Evolutionary conservation across 2,329 filamentous ascomycete genomes (phyloP).

Genomic region (Nigrospora sphaerica): DNA sequence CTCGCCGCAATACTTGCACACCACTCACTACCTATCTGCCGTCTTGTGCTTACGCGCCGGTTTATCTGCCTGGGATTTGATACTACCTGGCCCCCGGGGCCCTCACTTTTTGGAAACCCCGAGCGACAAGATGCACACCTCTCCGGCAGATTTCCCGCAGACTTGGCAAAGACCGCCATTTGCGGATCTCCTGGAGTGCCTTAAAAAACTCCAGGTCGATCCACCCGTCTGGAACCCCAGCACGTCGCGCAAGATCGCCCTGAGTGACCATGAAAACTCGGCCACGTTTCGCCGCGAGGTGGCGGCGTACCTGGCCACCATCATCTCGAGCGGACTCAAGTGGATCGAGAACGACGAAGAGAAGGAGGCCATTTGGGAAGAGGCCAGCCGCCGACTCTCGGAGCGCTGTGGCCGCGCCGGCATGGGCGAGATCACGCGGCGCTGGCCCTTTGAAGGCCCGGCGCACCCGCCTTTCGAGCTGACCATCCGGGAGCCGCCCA

Average conservation of each 20-base stretch:
- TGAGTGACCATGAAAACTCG: constrained; percentile 33
- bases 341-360: constrained; percentile 65
- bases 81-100: too few species aligned
- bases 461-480: constrained; percentile 48
- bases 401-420: constrained; percentile 77
- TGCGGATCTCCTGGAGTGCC: constrained; percentile 52
- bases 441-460: constrained; percentile 41
- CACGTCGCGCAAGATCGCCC: constrained; percentile 31
- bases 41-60: too few species aligned
- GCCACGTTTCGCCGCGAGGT: constrained; percentile 41
- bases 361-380: constrained; percentile 66
- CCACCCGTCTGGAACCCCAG: constrained; percentile 61
- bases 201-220: constrained; percentile 59
- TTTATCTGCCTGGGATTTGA: too few species aligned
- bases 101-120: too few species aligned
- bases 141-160: constrained; percentile 64
- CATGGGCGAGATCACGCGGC: constrained; percentile 50
- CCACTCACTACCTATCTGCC: too few species aligned
- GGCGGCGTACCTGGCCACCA: constrained; percentile 59
- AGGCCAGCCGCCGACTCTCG: constrained; percentile 71
- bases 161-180: constrained; percentile 70
- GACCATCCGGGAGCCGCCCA: constrained; percentile 73
- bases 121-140: constrained; percentile 18
- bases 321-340: constrained; percentile 58
- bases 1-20: too few species aligned